phyloP scores from a whole-genome alignment of 1,284 basidiomycete genomes.

The Ganoderma sinense region DNA sequence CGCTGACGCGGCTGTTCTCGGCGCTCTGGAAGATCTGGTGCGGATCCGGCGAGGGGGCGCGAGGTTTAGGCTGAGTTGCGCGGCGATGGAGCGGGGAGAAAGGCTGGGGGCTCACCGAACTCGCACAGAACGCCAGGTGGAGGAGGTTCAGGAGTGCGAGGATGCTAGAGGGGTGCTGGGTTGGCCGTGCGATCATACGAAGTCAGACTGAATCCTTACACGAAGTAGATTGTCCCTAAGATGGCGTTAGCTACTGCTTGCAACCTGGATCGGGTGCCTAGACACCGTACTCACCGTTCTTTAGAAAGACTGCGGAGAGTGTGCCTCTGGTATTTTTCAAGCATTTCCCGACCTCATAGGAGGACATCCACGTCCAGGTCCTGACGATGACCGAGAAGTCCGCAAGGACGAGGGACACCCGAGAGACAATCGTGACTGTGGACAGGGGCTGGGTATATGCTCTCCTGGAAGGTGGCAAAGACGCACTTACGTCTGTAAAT shows the following conservation, averaged over 20 bases:
- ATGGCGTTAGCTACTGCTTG: not conserved
- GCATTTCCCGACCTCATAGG: not conserved
- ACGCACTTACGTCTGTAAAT: not conserved
- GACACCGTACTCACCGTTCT: not conserved
- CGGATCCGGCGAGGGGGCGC: not conserved
- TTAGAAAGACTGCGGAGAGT: not conserved
- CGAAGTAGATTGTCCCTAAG: not conserved
- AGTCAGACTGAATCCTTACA: not conserved
- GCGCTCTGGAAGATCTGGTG: not conserved
- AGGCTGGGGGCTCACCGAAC: not conserved
- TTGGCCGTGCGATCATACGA: not conserved
- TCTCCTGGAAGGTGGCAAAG: not conserved
- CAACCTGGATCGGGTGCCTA: too few relatives aligned
- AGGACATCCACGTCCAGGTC: conserved; percentile 4
- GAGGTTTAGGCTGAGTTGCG: not conserved
- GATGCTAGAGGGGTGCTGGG: not conserved
- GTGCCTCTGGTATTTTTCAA: not conserved
- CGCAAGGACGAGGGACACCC: conserved; percentile 1
- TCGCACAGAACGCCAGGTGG: not conserved
- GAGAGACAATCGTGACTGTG: not conserved
- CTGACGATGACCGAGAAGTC: conserved; percentile 1
- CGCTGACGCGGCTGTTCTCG: not conserved
- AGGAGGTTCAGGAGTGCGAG: not conserved
- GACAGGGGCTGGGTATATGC: not conserved
- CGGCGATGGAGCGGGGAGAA: not conserved